These are phyloP conservation scores for Penicillium bovifimosum DNA, from an alignment of 495 filamentous ascomycete species.

Conservation along the genomic window DNA sequence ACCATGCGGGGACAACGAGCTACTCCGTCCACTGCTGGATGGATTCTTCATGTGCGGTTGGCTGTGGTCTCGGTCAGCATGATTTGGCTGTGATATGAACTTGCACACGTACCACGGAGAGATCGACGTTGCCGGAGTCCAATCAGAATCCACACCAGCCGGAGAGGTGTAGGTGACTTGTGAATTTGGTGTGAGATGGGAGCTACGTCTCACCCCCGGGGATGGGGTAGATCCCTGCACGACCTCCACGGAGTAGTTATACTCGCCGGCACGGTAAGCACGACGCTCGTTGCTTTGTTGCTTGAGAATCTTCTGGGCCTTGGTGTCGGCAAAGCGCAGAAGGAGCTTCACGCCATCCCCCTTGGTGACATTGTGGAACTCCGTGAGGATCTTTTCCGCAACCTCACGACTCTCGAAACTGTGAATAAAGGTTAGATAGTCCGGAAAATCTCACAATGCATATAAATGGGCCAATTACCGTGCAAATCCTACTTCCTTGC, in stretches of 20 bases:
- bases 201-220: slow-evolving; percentile 28
- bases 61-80: slow-evolving; percentile 28
- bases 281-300: slow-evolving; percentile 87
- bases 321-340: slow-evolving; percentile 94
- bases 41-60: slow-evolving; percentile 34
- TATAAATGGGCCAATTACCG: slow-evolving; percentile 50
- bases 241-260: slow-evolving; percentile 59
- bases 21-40: slow-evolving; percentile 24
- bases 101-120: slow-evolving; percentile 40
- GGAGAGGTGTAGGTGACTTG: slow-evolving; percentile 41
- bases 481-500: slow-evolving; percentile 96
- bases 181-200: slow-evolving; percentile 37
- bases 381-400: slow-evolving; percentile 77
- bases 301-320: slow-evolving; percentile 93
- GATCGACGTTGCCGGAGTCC: slow-evolving; percentile 47
- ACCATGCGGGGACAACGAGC: slow-evolving; percentile 29
- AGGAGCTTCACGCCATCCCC: slow-evolving; percentile 75
- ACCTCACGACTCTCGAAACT: slow-evolving; percentile 85
- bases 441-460: neutral
- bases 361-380: slow-evolving; percentile 66
- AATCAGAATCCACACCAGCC: slow-evolving; percentile 34
- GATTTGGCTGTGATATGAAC: neutral
- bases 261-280: slow-evolving; percentile 90
- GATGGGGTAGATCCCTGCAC: slow-evolving; percentile 42
- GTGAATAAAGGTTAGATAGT: neutral